Percentiles rank a stretch among this genome's conserved stretches.
Conservation (phyloP, 2,329 filamentous ascomycete genomes). For the Sordariomycetes sp. region DNA sequence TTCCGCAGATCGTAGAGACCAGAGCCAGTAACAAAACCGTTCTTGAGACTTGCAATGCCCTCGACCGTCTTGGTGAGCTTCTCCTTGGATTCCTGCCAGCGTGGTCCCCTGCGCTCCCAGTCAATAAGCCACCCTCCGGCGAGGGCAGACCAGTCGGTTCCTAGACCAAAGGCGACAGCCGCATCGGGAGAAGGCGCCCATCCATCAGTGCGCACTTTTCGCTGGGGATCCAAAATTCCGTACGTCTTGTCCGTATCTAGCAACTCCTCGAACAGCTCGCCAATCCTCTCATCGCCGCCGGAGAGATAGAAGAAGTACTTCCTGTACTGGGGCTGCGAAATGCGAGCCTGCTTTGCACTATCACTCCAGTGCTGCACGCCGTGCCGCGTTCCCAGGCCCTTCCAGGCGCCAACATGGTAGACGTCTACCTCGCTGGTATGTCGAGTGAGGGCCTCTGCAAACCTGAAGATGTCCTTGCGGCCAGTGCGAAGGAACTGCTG, state of each 20-base stretch:
- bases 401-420: slow-evolving; percentile 44
- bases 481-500: slow-evolving; percentile 47
- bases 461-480: slow-evolving; percentile 39
- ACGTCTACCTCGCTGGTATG: slow-evolving; percentile 50
- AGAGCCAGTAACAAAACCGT: slow-evolving; percentile 44
- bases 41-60: slow-evolving; percentile 39
- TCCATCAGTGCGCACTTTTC: slow-evolving; percentile 42
- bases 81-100: slow-evolving; percentile 34
- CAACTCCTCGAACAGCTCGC: slow-evolving; percentile 35
- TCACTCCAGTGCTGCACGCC: slow-evolving; percentile 50
- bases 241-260: slow-evolving; percentile 40
- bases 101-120: slow-evolving; percentile 41
- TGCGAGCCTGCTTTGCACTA: slow-evolving; percentile 47
- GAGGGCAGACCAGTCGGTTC: slow-evolving; percentile 45
- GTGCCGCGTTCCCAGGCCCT: slow-evolving; percentile 47
- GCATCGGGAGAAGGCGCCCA: slow-evolving; percentile 22
- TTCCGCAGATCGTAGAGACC: slow-evolving; percentile 35
- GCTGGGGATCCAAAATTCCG: slow-evolving; percentile 36
- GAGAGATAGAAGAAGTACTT: slow-evolving; percentile 43
- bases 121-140: slow-evolving; percentile 45
- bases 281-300: slow-evolving; percentile 42
- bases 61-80: slow-evolving; percentile 34
- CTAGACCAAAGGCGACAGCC: slow-evolving; percentile 33
- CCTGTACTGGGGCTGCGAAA: slow-evolving; percentile 43
- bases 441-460: slow-evolving; percentile 43